Base-by-base conservation (phyloP, 2,329 filamentous ascomycete genomes). In the Hypoxylon sp. region DNA sequence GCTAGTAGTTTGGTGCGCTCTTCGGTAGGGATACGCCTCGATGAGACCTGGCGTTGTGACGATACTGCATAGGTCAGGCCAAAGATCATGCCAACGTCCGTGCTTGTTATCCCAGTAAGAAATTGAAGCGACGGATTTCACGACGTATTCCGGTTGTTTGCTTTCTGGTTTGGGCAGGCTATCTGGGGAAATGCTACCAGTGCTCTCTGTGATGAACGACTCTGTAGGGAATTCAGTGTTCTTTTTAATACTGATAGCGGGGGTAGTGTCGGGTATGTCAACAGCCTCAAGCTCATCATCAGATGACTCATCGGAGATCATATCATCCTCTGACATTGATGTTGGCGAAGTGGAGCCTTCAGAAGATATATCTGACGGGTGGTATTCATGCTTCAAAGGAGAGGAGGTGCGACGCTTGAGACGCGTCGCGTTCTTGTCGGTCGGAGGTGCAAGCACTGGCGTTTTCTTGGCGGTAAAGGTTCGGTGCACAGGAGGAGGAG, bases 311-410 rank as follows among this genome's bases (percentile, higher is more conserved):
- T 76, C 74, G 80, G 81, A 85, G 33, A 84, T 81, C 1, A 80
- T 80, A 51, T 83, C 88, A 5, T 88, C 90, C 6, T 76, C 77
- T n/a, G 76, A 76, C 42, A 57, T 71, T 22, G 75, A 76, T 19
- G 37, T 26, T 19, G 70, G 60, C 5, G 77, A 77, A 22, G 66
- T 63, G 8, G 77, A 77, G 29, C 72, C 74, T 14, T 80, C 82
- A 0, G 88, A 90, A 0, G 87, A 89, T 52, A 84, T 80, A 55
- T 90, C 88, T 0, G 96, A 98, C 13, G 95, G 95, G 70, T 94
- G 91, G 75, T 98, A 99, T 81, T 99, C 95, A 77, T 98, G 95
- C 82, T 99, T 99, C 54, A 99, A 84, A 0, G 96, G 96, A 1
- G 96, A 99, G 0, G 96, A 98, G 1, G 90, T 92, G 17, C 94